Conservation (phyloP, 179 eudicot species). For the Camellia oleifera region DNA sequence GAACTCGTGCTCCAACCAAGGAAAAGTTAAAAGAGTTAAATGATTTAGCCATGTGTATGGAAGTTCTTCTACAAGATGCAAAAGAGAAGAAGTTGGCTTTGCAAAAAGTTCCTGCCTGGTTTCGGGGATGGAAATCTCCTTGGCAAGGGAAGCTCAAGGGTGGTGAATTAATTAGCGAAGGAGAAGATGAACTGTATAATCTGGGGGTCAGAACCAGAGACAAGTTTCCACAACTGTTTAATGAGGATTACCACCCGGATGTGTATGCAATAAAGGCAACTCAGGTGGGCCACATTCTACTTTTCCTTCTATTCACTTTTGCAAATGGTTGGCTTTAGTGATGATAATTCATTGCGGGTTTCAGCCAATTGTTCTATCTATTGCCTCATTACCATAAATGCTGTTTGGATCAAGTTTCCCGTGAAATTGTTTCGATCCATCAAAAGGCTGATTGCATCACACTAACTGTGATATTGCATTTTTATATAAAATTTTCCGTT, state of each 20-base stretch:
- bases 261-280: constrained; percentile 81
- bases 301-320: background rate
- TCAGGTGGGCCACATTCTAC: constrained; percentile 32
- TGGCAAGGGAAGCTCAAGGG: constrained; percentile 84
- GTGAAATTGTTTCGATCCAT: background rate
- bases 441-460: background rate
- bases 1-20: constrained; percentile 96
- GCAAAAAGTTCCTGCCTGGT: constrained; percentile 76
- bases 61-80: constrained; percentile 53
- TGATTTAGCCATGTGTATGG: constrained; percentile 45
- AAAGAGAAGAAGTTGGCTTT: constrained; percentile 46
- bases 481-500: background rate
- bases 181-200: constrained; percentile 85
- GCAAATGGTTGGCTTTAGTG: background rate
- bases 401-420: background rate
- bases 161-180: constrained; percentile 73
- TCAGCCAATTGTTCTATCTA: background rate
- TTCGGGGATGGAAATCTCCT: constrained; percentile 83
- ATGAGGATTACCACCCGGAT: constrained; percentile 76
- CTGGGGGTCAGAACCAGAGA: constrained; percentile 75
- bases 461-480: background rate
- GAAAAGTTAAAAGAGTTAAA: constrained; percentile 65
- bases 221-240: constrained; percentile 58
- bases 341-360: background rate
- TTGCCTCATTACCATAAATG: background rate